These are phyloP conservation scores for Colletotrichum sansevieriae DNA, from an alignment of 2,329 filamentous ascomycete species.

Conservation along the genomic window DNA sequence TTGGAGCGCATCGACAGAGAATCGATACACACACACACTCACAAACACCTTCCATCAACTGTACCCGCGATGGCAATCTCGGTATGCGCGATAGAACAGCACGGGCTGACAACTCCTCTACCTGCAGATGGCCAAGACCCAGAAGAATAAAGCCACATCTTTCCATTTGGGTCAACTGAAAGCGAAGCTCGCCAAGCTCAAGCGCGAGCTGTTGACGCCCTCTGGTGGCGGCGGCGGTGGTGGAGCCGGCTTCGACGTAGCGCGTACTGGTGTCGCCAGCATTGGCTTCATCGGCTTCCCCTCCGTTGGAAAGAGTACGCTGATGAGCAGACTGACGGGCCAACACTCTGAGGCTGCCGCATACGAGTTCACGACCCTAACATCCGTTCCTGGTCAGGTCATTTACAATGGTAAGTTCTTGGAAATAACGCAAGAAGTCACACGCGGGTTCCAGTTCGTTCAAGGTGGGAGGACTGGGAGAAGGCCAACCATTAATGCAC, in stretches of 20 bases:
- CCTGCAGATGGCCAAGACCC: conserved; percentile 88
- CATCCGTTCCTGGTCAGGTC: conserved; percentile 96
- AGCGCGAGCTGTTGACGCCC: conserved; percentile 93
- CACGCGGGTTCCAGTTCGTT: no score
- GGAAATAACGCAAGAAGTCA: no score
- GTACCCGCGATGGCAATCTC: conserved; percentile 1
- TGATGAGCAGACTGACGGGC: conserved; percentile 94
- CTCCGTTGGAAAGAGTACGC: conserved; percentile 96
- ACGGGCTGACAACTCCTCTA: conserved; percentile 16
- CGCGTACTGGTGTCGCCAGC: conserved; percentile 95
- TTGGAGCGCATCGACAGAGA: no score
- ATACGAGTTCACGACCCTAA: conserved; percentile 98
- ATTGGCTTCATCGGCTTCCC: conserved; percentile 98
- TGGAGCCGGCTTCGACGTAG: conserved; percentile 94
- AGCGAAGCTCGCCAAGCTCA: conserved; percentile 97
- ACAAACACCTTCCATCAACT: no score
- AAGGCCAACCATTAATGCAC: neutral
- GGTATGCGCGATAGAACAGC: conserved; percentile 2
- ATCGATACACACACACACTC: no score
- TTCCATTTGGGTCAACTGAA: conserved; percentile 97
- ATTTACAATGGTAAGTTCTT: conserved; percentile 80
- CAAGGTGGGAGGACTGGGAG: no score
- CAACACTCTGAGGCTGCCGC: conserved; percentile 97
- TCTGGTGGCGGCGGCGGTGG: conserved; percentile 86
- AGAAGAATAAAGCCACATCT: conserved; percentile 97